Evolutionary conservation across 1,284 basidiomycete species (phyloP).

Genomic region (Marasmius tenuissimus): DNA sequence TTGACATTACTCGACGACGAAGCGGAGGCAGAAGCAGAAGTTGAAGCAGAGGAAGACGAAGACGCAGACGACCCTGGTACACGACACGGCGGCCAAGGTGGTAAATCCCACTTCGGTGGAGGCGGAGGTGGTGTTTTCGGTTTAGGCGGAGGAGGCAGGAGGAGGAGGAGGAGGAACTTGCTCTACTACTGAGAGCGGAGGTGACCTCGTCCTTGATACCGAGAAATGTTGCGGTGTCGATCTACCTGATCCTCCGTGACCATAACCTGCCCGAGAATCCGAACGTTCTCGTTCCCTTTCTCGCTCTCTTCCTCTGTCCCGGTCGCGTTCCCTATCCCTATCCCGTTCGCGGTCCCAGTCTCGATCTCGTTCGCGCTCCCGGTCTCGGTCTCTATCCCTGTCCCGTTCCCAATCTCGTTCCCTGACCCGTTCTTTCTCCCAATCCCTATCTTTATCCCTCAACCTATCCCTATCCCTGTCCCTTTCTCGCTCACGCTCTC

Average conservation of each 20-base stretch:
- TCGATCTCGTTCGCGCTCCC: neutral
- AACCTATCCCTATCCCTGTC: neutral
- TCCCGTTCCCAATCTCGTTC: neutral
- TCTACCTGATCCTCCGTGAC: neutral
- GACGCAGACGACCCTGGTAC: neutral
- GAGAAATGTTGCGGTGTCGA: constrained; percentile 14
- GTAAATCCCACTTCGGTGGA: constrained; percentile 1
- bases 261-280: neutral
- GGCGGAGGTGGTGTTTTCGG: neutral
- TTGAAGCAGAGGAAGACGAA: neutral
- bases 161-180: constrained; percentile 34
- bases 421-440: neutral
- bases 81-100: neutral
- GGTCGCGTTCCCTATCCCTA: neutral
- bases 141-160: constrained; percentile 42
- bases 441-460: neutral
- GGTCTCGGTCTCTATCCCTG: neutral
- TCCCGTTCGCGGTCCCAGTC: neutral
- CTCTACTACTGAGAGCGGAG: constrained; percentile 21
- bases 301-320: neutral
- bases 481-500: neutral
- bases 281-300: neutral
- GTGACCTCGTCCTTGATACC: constrained; percentile 17
- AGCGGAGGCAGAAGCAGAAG: neutral
- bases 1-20: neutral